Evolutionary conservation across 805 yeast species (phyloP).

Genomic region (Pichia gijzeniarum): DNA sequence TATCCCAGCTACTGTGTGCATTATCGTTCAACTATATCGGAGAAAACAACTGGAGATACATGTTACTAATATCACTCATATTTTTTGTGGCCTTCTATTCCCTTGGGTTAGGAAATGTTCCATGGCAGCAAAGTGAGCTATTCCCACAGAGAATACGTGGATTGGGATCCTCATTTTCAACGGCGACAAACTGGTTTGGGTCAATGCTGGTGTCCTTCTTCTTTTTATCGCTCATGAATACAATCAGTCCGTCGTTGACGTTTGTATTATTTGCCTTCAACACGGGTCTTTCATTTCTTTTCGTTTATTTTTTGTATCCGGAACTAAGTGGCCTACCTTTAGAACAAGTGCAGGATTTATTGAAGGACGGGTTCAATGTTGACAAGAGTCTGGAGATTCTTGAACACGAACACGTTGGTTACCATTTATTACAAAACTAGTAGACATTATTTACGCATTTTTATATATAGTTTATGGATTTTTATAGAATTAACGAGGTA

Average conservation of each 20-base stretch:
- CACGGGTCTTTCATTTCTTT: constrained; percentile 37
- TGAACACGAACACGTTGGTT: neutral
- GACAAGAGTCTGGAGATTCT: constrained; percentile 32
- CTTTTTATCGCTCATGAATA: constrained; percentile 47
- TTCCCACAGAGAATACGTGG: constrained; percentile 51
- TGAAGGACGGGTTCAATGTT: constrained; percentile 44
- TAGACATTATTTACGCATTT: no score
- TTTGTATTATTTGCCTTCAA: constrained; percentile 41
- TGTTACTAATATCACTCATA: constrained; percentile 41
- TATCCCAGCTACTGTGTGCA: constrained; percentile 44
- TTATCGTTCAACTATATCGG: constrained; percentile 42
- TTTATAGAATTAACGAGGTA: constrained; percentile 7
- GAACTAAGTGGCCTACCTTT: constrained; percentile 46
- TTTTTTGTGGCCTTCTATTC: constrained; percentile 47
- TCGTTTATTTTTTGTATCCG: constrained; percentile 42
- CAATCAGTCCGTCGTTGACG: constrained; percentile 47
- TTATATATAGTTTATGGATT: no score
- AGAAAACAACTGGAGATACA: constrained; percentile 40
- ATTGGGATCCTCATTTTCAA: constrained; percentile 36
- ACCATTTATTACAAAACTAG: neutral
- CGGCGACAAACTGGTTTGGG: constrained; percentile 43
- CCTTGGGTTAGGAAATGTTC: constrained; percentile 49
- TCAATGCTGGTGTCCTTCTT: constrained; percentile 46
- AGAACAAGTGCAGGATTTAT: constrained; percentile 44
- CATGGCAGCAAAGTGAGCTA: constrained; percentile 55